Percentiles rank a stretch among this genome's conserved stretches.
These are phyloP conservation scores for Eucommia ulmoides DNA, from an alignment of 257 asterid genomes.

Conservation along the genomic window DNA sequence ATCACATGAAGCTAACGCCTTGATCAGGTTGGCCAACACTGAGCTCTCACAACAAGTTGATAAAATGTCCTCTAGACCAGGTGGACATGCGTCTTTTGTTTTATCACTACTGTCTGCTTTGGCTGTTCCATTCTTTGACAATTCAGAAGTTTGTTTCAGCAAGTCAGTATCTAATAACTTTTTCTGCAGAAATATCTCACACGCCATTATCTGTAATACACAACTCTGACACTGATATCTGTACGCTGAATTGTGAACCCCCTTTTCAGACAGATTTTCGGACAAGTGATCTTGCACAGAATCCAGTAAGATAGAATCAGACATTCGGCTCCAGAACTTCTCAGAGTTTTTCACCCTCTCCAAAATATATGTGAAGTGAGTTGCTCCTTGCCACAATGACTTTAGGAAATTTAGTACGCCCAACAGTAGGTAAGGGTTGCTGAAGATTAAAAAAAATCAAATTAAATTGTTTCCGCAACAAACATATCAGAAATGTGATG, in stretches of 20 bases:
- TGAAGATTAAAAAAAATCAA: conserved; percentile 20
- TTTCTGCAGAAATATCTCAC: conserved; percentile 73
- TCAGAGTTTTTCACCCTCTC: conserved; percentile 47
- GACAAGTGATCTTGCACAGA: conserved; percentile 18
- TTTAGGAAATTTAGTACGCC: conserved; percentile 57
- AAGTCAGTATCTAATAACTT: conserved; percentile 48
- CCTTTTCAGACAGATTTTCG: conserved; percentile 26
- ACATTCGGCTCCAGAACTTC: conserved; percentile 61
- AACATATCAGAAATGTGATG: conserved; percentile 2
- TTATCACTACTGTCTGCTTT: conserved; percentile 18
- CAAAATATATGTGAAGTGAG: conserved; percentile 58
- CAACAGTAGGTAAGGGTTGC: conserved; percentile 45
- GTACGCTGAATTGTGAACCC: conserved; percentile 34
- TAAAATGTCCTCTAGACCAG: conserved; percentile 39
- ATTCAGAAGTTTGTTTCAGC: conserved; percentile 34
- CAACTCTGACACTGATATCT: conserved; percentile 40
- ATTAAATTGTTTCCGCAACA: conserved; percentile 9
- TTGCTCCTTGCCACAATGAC: conserved; percentile 94
- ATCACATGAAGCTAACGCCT: conserved; percentile 53
- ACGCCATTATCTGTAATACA: conserved; percentile 61
- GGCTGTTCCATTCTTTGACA: conserved; percentile 22
- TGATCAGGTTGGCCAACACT: conserved; percentile 47
- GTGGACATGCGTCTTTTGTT: conserved; percentile 17
- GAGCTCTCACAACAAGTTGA: conserved; percentile 52
- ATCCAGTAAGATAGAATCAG: conserved; percentile 31